Evolutionary conservation across 768 basidiomycete species (phyloP), one percentile per base, ranked within the genome.

Genomic region (Trametes punicea): DNA sequence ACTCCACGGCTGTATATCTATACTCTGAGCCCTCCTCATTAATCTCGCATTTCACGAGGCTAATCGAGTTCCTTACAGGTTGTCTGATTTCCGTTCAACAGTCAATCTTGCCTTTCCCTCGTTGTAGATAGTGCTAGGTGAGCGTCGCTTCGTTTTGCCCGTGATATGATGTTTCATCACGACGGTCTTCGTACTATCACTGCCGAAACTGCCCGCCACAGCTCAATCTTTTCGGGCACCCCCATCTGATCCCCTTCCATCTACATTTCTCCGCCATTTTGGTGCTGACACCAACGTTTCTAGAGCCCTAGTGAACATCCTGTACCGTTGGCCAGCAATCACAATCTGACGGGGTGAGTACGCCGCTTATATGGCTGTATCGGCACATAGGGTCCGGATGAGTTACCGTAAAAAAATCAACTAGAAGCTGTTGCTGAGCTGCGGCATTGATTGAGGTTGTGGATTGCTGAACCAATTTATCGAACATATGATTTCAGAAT

Each of bases 151-250:
- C 50, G 50, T 29, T 34, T 47, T 33, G 42, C 29, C 21, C 55
- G 68, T 56, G 58, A 18, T 52, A 83, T 85, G 86, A 88, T 89
- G 87, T 70, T 81, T 73, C 77, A 83, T 84, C 87, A 90, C 89
- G 89, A 91, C 89, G 89, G 89, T 91, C 89, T 90, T 88, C 89
- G 89, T 90, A 91, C 65, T 55, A 70, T 69, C 62, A 55, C 72
- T 90, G 87, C 85, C 89, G 89, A 91, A 91, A 88, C 68, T 82
- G 89, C 89, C 89, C 88, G 89, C 85, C 85, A 88, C 84, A 91
- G 89, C 89, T 91, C 89, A 90, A 78, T 60, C 65, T 66, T 41
- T 71, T 82, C 87, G 89, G 89, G 87, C 88, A 87, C 75, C 83
- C 87, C 83, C 74, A 60, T 79, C 87, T 89, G 87, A 89, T 51